A percentile compares a stretch with the other conserved stretches of the same genome.
Conservation (phyloP, 768 basidiomycete species). For the Clitopilus hobsonii region DNA sequence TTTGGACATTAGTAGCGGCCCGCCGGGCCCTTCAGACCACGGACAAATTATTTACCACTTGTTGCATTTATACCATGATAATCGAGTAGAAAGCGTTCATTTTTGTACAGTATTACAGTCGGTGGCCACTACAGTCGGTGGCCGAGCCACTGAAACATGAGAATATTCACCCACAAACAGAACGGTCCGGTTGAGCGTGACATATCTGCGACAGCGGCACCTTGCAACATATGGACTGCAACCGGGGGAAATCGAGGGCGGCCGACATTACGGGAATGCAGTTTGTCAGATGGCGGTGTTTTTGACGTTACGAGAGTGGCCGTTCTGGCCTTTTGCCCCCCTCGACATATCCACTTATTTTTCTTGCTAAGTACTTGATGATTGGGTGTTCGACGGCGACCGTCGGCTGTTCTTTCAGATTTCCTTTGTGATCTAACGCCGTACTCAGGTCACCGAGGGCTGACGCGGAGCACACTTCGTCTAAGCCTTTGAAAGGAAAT, state of each 20-base stretch:
- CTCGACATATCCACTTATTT: conserved; percentile 16
- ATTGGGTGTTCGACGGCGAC: neutral
- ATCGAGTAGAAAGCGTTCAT: neutral
- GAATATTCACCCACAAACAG: too few species aligned
- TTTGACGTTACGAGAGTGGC: too few species aligned
- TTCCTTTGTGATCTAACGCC: neutral
- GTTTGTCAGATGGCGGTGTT: too few species aligned
- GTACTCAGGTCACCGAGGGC: neutral
- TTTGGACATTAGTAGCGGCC: neutral
- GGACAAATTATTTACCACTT: neutral
- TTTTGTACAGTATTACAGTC: neutral
- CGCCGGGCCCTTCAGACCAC: neutral
- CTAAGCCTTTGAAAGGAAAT: neutral
- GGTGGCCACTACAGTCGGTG: too few species aligned
- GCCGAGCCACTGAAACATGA: neutral
- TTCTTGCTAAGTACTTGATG: conserved; percentile 6
- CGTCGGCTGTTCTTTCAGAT: too few species aligned
- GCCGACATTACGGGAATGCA: too few species aligned
- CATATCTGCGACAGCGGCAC: too few species aligned
- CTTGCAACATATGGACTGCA: too few species aligned
- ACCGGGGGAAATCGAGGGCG: too few species aligned
- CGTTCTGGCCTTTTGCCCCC: too few species aligned
- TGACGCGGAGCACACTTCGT: neutral
- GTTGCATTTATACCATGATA: neutral
- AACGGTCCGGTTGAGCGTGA: too few species aligned